Evolutionary conservation across 2,329 filamentous ascomycete species (phyloP).

Genomic region (Ophiostoma quercus): DNA sequence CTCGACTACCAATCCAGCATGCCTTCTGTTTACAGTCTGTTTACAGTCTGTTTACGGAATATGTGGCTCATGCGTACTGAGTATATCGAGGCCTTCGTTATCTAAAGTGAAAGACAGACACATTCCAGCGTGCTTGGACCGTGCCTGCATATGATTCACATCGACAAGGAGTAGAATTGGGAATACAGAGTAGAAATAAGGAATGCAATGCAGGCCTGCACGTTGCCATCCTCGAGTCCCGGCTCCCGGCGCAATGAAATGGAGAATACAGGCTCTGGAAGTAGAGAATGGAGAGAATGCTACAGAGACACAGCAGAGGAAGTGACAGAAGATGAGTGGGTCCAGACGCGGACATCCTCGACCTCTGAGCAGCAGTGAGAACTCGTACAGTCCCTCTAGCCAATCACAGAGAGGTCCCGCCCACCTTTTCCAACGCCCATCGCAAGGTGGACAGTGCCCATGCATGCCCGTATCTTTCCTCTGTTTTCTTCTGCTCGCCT

Average conservation of each 20-base stretch:
- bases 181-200: background rate
- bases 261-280: background rate
- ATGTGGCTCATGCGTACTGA: background rate
- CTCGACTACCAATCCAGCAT: too few relatives aligned
- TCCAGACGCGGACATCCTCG: background rate
- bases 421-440: constrained; percentile 17
- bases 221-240: constrained; percentile 4
- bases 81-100: background rate
- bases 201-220: background rate
- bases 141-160: background rate
- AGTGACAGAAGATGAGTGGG: constrained; percentile 4
- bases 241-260: constrained; percentile 8
- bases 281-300: background rate
- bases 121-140: background rate
- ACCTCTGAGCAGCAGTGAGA: background rate
- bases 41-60: background rate
- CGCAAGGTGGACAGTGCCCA: background rate
- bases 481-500: background rate
- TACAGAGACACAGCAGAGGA: background rate
- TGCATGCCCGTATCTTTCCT: background rate
- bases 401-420: constrained; percentile 19
- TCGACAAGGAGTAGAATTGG: background rate
- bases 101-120: too few relatives aligned
- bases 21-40: background rate
- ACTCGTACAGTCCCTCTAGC: constrained; percentile 4